These are phyloP conservation scores for Castanospermum australe DNA, from an alignment of 306 rosid genomes.

Conservation along the genomic window DNA sequence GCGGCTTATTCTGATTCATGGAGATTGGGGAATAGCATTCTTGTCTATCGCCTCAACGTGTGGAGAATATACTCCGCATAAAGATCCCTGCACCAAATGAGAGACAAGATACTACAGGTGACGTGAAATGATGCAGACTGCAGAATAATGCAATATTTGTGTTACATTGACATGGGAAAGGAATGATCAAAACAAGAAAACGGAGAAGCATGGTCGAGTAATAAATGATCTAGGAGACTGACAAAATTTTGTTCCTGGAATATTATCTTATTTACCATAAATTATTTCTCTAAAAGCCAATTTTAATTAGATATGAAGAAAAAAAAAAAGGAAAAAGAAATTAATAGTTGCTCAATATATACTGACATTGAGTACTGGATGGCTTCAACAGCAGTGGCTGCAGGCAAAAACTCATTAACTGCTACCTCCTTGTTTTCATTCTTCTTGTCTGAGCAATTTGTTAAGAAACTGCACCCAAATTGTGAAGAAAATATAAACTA, in stretches of 20 bases:
- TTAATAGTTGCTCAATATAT: conserved; percentile 10
- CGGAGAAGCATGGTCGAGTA: not conserved
- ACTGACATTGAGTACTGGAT: conserved; percentile 86
- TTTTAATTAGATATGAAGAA: not conserved
- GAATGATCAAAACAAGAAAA: not conserved
- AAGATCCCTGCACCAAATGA: conserved; percentile 83
- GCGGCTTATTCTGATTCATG: conserved; percentile 34
- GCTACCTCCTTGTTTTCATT: conserved; percentile 99
- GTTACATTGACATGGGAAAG: not conserved
- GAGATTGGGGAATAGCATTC: not conserved
- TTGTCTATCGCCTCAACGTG: conserved; percentile 73
- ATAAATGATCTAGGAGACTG: not conserved
- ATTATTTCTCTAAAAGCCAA: not conserved
- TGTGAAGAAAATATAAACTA: not conserved
- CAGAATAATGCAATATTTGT: not conserved
- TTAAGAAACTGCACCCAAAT: conserved; percentile 36
- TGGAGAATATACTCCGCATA: conserved; percentile 86
- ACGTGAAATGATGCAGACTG: not conserved
- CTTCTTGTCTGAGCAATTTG: conserved; percentile 71
- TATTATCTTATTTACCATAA: not conserved
- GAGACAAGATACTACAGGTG: not conserved
- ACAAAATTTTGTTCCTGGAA: not conserved
- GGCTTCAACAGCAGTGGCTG: conserved; percentile 71
- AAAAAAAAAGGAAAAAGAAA: not conserved
- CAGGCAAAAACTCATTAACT: conserved; percentile 82